Conservation (phyloP, 345 rosid genomes). For the Erysimum cheiranthoides region DNA sequence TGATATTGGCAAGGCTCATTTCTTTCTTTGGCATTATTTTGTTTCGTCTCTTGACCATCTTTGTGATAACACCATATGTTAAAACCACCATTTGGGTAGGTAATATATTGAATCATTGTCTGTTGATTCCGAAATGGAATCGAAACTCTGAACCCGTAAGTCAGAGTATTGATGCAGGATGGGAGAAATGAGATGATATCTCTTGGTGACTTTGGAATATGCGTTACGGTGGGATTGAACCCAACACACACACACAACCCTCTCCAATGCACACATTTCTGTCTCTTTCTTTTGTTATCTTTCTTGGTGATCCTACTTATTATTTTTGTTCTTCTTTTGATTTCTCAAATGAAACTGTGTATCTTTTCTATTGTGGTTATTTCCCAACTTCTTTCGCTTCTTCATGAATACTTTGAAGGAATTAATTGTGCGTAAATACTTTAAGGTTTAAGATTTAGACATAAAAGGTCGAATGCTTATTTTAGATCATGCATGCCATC, state of each 20-base stretch:
- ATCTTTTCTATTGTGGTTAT: too few species aligned
- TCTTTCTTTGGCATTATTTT: slow-evolving; percentile 13
- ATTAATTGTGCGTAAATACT: too few species aligned
- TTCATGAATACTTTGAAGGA: too few species aligned
- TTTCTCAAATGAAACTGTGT: too few species aligned
- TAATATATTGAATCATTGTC: background rate
- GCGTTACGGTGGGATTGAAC: background rate
- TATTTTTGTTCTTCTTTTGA: too few species aligned
- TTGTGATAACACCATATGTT: background rate
- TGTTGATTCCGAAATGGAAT: background rate
- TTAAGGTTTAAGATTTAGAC: too few species aligned
- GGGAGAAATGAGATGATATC: background rate
- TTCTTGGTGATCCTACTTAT: too few species aligned
- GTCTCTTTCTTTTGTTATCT: too few species aligned
- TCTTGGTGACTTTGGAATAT: background rate
- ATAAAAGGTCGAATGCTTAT: too few species aligned
- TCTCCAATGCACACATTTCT: background rate
- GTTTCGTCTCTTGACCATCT: background rate
- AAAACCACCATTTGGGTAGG: background rate
- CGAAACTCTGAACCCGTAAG: background rate
- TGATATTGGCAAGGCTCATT: background rate
- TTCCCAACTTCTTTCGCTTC: too few species aligned
- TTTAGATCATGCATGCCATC: too few species aligned
- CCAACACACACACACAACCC: background rate
- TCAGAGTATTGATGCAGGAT: background rate